phyloP scores from a whole-genome alignment of 2,329 filamentous ascomycete species.

The Beauveria scarabaeidicola region DNA sequence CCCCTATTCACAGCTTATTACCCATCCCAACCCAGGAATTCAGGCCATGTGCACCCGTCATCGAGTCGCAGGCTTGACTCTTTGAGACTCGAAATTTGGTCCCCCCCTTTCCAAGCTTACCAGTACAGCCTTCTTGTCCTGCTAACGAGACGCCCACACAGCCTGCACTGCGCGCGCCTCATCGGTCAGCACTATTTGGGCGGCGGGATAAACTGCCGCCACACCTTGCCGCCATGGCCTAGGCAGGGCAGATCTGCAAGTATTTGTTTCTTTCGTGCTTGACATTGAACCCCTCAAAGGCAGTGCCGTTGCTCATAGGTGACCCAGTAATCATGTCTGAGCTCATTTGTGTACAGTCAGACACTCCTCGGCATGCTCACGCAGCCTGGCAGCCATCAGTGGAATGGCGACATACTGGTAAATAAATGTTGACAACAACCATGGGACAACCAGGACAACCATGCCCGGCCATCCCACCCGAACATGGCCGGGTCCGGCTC shows the following conservation, averaged over 20 bases:
- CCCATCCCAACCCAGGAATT: not conserved
- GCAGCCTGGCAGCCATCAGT: not conserved
- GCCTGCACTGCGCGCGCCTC: not conserved
- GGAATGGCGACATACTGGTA: too few relatives aligned
- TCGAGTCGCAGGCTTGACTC: not conserved
- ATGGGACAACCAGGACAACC: not conserved
- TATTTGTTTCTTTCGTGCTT: not conserved
- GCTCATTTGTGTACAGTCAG: not conserved
- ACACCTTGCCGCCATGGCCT: not conserved
- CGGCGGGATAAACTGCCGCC: conserved; percentile 5
- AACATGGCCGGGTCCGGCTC: not conserved
- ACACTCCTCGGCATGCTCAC: not conserved
- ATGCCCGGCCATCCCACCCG: not conserved
- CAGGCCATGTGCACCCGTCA: not conserved
- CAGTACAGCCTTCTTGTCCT: not conserved
- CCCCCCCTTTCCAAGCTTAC: not conserved
- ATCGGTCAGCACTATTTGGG: conserved; percentile 7
- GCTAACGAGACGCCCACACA: not conserved
- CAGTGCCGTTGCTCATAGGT: not conserved
- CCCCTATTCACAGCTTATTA: not conserved
- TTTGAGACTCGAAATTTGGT: not conserved
- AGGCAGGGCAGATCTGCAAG: not conserved
- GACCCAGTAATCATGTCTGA: not conserved
- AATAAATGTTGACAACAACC: not conserved
- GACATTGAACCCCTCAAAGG: not conserved